phyloP scores from a whole-genome alignment of 148 eudicot species.

The Fagopyrum esculentum region DNA sequence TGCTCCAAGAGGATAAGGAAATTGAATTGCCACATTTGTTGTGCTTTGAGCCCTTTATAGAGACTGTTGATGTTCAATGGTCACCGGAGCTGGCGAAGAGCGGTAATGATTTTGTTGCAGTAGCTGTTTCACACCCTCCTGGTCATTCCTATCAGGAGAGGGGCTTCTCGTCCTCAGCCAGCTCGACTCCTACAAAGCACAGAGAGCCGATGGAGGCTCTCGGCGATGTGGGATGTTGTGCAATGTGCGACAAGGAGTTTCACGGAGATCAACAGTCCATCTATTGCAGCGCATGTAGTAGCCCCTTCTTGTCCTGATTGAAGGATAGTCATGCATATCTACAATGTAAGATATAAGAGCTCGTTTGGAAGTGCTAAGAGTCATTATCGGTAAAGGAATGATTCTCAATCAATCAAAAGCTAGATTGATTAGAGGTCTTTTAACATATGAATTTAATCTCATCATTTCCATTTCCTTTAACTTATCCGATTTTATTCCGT shows the following conservation, averaged over 20 bases:
- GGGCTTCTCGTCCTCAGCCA: constrained; percentile 26
- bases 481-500: too few species aligned
- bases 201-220: constrained; percentile 29
- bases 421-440: too few species aligned
- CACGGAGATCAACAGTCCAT: constrained; percentile 28
- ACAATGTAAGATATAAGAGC: not conserved
- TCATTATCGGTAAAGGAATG: too few species aligned
- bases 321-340: not conserved
- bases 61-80: constrained; percentile 71
- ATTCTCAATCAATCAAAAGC: too few species aligned
- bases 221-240: constrained; percentile 37
- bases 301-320: constrained; percentile 2
- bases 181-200: constrained; percentile 43
- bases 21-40: constrained; percentile 19
- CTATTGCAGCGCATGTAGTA: constrained; percentile 34
- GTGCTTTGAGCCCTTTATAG: constrained; percentile 52
- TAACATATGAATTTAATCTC: too few species aligned
- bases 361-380: too few species aligned
- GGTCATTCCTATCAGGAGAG: constrained; percentile 49
- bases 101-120: constrained; percentile 47
- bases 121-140: constrained; percentile 56
- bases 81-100: constrained; percentile 32
- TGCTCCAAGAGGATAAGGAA: constrained; percentile 42
- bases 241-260: constrained; percentile 41
- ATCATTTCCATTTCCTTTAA: too few species aligned